phyloP scores from a whole-genome alignment of 139 green algal genomes.

The Asterochloris sp. region DNA sequence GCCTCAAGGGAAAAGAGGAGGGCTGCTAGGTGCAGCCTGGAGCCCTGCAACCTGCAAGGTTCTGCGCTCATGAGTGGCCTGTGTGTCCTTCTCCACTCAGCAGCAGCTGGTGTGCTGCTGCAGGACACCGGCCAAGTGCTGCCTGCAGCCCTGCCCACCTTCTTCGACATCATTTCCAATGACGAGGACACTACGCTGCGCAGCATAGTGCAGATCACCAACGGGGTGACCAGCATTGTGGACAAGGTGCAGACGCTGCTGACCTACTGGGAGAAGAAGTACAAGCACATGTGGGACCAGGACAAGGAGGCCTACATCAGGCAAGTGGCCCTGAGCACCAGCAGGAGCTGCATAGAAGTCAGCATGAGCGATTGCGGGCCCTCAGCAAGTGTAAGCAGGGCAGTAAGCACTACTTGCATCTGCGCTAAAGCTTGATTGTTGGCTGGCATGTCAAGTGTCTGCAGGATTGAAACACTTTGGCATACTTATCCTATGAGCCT shows the following conservation, averaged over 20 bases:
- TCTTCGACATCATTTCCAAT: conserved; percentile 65
- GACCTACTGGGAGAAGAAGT: conserved; percentile 87
- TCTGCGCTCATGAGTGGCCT: too few relatives aligned
- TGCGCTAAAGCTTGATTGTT: background rate
- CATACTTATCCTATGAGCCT: too few relatives aligned
- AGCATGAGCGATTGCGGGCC: too few relatives aligned
- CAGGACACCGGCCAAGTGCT: conserved; percentile 31
- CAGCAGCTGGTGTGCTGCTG: background rate
- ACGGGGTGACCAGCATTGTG: conserved; percentile 70
- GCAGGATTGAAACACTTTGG: too few relatives aligned
- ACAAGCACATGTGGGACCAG: conserved; percentile 86
- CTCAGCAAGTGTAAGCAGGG: too few relatives aligned
- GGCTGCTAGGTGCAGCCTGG: too few relatives aligned
- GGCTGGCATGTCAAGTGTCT: too few relatives aligned
- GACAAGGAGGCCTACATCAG: conserved; percentile 84
- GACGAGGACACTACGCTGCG: conserved; percentile 79
- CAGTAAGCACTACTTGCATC: background rate
- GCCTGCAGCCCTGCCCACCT: conserved; percentile 44
- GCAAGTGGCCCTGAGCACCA: background rate
- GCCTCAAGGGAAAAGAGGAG: too few relatives aligned
- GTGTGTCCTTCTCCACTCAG: too few relatives aligned
- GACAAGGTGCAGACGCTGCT: conserved; percentile 76
- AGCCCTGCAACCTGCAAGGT: too few relatives aligned
- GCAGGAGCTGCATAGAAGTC: too few relatives aligned
- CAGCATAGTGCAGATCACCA: conserved; percentile 74